Percentiles rank a stretch among this genome's conserved stretches.
Evolutionary conservation across 106 monocot species (phyloP).

Genomic region (Allium cepa): DNA sequence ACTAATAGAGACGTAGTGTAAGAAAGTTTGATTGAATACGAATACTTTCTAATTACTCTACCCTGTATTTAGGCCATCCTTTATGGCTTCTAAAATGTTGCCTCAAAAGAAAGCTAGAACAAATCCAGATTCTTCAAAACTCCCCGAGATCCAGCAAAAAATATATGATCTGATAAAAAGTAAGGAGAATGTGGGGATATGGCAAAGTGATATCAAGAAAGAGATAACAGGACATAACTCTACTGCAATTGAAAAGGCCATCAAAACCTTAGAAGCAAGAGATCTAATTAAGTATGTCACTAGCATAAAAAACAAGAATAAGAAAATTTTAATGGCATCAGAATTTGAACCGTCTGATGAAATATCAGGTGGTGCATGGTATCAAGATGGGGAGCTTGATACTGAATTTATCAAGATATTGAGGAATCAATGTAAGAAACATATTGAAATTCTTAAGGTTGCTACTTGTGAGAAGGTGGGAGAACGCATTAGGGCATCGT

Average conservation of each 20-base stretch:
- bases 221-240: constrained; percentile 12
- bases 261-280: constrained; percentile 36
- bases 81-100: neutral
- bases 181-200: constrained; percentile 43
- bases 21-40: too few species aligned
- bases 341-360: constrained; percentile 57
- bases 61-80: neutral
- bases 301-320: constrained; percentile 28
- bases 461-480: constrained; percentile 30
- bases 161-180: constrained; percentile 38
- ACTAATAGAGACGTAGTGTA: too few species aligned
- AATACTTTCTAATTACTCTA: too few species aligned
- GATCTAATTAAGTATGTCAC: constrained; percentile 49
- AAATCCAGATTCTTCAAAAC: neutral
- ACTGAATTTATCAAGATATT: constrained; percentile 31
- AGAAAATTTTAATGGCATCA: constrained; percentile 45
- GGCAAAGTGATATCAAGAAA: constrained; percentile 38
- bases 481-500: constrained; percentile 20
- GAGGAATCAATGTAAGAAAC: constrained; percentile 15
- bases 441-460: constrained; percentile 20
- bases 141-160: constrained; percentile 17
- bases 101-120: constrained; percentile 14
- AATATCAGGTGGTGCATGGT: constrained; percentile 66
- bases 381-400: constrained; percentile 44
- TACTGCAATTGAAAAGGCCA: constrained; percentile 22